Conservation (phyloP, 2,329 filamentous ascomycete genomes). For the Aspergillus brasiliensis region DNA sequence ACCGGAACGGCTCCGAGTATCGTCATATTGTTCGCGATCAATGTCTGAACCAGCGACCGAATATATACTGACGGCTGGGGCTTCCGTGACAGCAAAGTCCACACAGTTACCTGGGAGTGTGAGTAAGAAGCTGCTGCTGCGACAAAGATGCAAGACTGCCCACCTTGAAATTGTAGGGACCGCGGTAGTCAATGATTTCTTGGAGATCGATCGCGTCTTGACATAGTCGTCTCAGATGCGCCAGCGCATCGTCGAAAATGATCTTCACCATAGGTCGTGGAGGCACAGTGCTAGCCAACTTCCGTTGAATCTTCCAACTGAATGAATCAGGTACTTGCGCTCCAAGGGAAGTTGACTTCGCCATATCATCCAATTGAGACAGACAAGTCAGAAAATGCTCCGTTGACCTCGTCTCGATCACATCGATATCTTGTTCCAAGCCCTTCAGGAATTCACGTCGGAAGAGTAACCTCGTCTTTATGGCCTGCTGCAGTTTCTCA, state of each 20-base stretch:
- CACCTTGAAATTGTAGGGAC: constrained; percentile 71
- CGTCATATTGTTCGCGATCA: constrained; percentile 72
- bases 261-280: constrained; percentile 84
- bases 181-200: constrained; percentile 66
- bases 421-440: constrained; percentile 41
- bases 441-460: constrained; percentile 55
- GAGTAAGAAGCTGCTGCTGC: neutral
- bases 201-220: constrained; percentile 70
- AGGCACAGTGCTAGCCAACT: constrained; percentile 88
- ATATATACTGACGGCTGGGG: constrained; percentile 84
- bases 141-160: neutral
- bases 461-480: constrained; percentile 67
- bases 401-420: constrained; percentile 33
- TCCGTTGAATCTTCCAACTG: constrained; percentile 86
- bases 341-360: constrained; percentile 63
- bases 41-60: constrained; percentile 73
- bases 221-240: constrained; percentile 70
- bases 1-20: constrained; percentile 69
- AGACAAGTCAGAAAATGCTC: constrained; percentile 37
- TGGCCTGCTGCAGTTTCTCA: constrained; percentile 52
- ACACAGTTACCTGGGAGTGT: constrained; percentile 65
- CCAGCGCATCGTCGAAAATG: constrained; percentile 70
- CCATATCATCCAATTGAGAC: constrained; percentile 56
- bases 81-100: constrained; percentile 73
- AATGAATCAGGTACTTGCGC: constrained; percentile 75